phyloP scores from a whole-genome alignment of 139 green algal genomes.

The Ettlia oleoabundans region DNA sequence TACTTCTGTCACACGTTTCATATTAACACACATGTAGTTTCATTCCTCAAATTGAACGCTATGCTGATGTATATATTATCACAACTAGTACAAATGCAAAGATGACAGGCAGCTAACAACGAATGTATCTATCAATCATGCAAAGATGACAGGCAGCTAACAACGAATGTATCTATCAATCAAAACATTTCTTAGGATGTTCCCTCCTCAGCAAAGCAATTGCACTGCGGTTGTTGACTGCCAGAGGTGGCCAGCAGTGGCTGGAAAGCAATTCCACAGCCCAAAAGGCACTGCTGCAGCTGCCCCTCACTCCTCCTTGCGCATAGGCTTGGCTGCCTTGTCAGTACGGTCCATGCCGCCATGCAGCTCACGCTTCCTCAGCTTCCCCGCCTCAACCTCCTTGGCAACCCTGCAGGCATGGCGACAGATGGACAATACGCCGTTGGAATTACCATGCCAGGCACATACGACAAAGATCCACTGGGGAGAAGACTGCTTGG shows the following conservation, averaged over 20 bases:
- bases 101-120: not conserved
- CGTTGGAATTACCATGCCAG: too few relatives aligned
- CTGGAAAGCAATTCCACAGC: too few relatives aligned
- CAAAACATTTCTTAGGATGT: not conserved
- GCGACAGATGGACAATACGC: too few relatives aligned
- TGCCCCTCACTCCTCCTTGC: conserved; percentile 12
- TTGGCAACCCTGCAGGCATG: not conserved
- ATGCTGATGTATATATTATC: too few relatives aligned
- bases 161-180: not conserved
- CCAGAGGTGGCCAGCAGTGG: too few relatives aligned
- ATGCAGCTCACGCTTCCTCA: conserved; percentile 12
- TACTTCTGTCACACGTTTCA: too few relatives aligned
- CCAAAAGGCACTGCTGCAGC: not conserved
- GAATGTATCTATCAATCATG: not conserved
- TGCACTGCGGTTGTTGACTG: not conserved
- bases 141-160: not conserved
- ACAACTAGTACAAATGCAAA: too few relatives aligned
- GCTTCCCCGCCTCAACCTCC: conserved; percentile 8
- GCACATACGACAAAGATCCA: too few relatives aligned
- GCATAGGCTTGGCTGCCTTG: not conserved
- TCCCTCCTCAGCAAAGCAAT: not conserved
- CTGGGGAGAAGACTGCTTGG: too few relatives aligned
- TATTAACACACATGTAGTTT: too few relatives aligned
- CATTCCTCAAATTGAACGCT: not conserved
- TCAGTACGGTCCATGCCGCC: not conserved